phyloP scores from a whole-genome alignment of 192 early-diverging fungal genomes.

The Dissophora ornata region DNA sequence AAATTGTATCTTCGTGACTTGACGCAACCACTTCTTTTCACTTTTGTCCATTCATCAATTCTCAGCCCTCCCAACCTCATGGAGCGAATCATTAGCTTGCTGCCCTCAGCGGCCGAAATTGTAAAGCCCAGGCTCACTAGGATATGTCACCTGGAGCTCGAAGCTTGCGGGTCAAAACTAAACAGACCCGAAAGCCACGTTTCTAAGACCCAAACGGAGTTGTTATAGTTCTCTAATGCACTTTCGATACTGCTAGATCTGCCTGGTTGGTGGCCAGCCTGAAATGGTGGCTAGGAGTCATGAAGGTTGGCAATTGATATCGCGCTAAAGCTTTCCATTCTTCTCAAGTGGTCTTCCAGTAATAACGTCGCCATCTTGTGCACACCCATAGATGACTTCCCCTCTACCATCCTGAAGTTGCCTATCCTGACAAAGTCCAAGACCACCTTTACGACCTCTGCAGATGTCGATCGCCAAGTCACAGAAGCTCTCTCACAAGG shows the following conservation, averaged over 20 bases:
- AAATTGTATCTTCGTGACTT: too few species aligned
- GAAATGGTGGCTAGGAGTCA: constrained; percentile 55
- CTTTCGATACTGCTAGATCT: constrained; percentile 40
- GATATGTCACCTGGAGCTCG: background rate
- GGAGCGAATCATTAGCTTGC: constrained; percentile 57
- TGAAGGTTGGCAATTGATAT: too few species aligned
- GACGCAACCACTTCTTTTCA: too few species aligned
- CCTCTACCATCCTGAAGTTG: constrained; percentile 51
- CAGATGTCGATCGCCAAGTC: constrained; percentile 65
- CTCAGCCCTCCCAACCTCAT: background rate
- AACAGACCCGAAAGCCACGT: too few species aligned
- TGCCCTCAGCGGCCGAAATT: constrained; percentile 68
- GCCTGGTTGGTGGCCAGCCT: constrained; percentile 42
- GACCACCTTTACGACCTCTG: constrained; percentile 61
- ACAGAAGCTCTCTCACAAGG: constrained; percentile 59
- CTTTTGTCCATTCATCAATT: too few species aligned
- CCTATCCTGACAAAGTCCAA: constrained; percentile 59
- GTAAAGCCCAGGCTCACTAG: constrained; percentile 21
- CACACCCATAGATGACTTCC: constrained; percentile 56
- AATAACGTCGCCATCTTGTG: too few species aligned
- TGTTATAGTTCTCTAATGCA: too few species aligned
- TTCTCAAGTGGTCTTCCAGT: too few species aligned
- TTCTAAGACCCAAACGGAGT: too few species aligned
- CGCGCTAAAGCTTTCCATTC: too few species aligned
- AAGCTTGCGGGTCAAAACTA: too few species aligned